Evolutionary conservation across 2,329 filamentous ascomycete genomes (phyloP), one percentile per base, ranked within the genome.

Genomic region (Gnomoniopsis sp.): DNA sequence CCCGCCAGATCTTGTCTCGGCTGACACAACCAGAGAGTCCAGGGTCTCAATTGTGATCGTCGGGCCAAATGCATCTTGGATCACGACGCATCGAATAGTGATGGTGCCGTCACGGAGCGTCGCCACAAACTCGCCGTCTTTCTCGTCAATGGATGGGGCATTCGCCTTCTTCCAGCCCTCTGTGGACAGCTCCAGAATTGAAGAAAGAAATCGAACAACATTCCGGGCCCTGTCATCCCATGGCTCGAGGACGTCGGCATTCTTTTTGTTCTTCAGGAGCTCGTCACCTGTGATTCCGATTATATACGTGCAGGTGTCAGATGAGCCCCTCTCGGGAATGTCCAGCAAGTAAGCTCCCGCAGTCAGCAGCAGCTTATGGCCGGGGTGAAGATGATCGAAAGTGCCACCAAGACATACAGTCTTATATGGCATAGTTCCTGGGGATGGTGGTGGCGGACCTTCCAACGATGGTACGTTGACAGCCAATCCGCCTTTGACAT

Each of bases 361-460:
- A n/a, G 93, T 92, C 21, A 99, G 83, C 21, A 99, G 83, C n/a
- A 98, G 80, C 75, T 98, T 99, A 77, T 99, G 95, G 6, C 95
- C 95, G 3, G 90, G 87, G 70, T 99, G 95, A 22, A 99, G 82
- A 73, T 98, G 92, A 72, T 99, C 95, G 74, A 98, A 99, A 0
- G 95, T 99, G 11, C 95, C 95, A 33, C 93, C 95, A 14, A 98
- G 84, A 54, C 88, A 90, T 52, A 96, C 88, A 15, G 84, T 81
- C 60, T 79, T 75, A 70, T 90, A 83, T 46, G 72, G 67, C 23
- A 64, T 62, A 2, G 70, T 70, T 6, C 46, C 57, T 46, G 67
- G 66, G 3, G 66, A 38, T 17, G 64, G 53, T 22, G 59, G 47
- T 6, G 64, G 56, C 2, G 66, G 52, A 7, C 62, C 62, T 11